Evolutionary conservation across 306 rosid species (phyloP).

Genomic region (Adenanthera pavonina): DNA sequence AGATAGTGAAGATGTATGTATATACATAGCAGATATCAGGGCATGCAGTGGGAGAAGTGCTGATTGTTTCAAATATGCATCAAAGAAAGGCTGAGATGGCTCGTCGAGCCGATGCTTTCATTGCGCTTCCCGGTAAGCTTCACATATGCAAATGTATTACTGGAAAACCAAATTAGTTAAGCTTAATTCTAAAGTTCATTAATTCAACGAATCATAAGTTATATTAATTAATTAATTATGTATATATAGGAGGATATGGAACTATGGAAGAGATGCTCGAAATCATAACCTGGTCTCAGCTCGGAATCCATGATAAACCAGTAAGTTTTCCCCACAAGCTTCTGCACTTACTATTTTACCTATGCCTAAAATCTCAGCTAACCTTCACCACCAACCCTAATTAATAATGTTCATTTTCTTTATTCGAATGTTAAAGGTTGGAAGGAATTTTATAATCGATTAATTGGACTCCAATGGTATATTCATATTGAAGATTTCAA

Average conservation of each 20-base stretch:
- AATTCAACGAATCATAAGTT: no score
- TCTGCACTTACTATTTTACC: no score
- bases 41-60: background rate
- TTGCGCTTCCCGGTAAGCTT: background rate
- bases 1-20: no score
- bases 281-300: constrained; percentile 1
- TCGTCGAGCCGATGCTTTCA: background rate
- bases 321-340: background rate
- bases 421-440: background rate
- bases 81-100: background rate
- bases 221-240: no score
- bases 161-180: no score
- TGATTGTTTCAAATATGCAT: background rate
- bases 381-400: background rate
- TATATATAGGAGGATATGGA: background rate
- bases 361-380: no score
- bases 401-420: background rate
- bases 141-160: no score
- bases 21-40: background rate
- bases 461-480: no score
- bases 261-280: background rate
- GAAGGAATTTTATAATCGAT: background rate
- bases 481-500: no score
- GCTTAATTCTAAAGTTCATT: no score
- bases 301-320: background rate